Evolutionary conservation across 75 land plant genomes (phyloP).

Genomic region (Pinus tabuliformis): DNA sequence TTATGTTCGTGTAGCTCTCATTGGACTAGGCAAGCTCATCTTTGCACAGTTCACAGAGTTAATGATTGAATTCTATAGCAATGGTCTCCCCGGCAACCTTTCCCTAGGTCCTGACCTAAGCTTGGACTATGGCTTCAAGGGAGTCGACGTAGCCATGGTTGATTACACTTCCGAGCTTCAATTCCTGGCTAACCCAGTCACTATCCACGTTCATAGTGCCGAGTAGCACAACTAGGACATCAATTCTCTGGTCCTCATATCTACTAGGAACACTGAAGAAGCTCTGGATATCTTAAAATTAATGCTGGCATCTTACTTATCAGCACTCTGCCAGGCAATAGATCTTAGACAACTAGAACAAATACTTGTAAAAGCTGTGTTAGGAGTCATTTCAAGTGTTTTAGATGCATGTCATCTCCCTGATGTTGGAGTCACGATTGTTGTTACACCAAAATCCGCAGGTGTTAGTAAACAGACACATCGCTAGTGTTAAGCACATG

Average conservation of each 20-base stretch:
- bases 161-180: conserved; percentile 60
- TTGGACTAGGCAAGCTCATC: conserved; percentile 48
- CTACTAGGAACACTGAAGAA: conserved; percentile 53
- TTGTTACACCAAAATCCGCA: too few species aligned
- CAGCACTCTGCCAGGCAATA: conserved; percentile 58
- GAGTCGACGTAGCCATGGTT: conserved; percentile 61
- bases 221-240: conserved; percentile 67
- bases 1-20: neutral
- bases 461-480: too few species aligned
- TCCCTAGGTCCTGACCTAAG: conserved; percentile 39
- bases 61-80: conserved; percentile 65
- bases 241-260: conserved; percentile 56
- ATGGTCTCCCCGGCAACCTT: conserved; percentile 58
- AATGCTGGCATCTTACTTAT: conserved; percentile 46
- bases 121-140: conserved; percentile 66
- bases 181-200: conserved; percentile 29
- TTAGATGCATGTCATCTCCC: conserved; percentile 34
- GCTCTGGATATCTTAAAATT: conserved; percentile 54
- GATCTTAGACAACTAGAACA: conserved; percentile 65
- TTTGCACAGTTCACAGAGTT: conserved; percentile 65
- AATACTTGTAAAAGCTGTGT: neutral
- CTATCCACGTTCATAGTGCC: conserved; percentile 49
- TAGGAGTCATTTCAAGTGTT: too few species aligned
- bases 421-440: too few species aligned
- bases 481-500: too few species aligned